Percentiles rank a stretch among this genome's conserved stretches.
phyloP scores from a whole-genome alignment of 768 basidiomycete genomes.

The Astraeus odoratus region DNA sequence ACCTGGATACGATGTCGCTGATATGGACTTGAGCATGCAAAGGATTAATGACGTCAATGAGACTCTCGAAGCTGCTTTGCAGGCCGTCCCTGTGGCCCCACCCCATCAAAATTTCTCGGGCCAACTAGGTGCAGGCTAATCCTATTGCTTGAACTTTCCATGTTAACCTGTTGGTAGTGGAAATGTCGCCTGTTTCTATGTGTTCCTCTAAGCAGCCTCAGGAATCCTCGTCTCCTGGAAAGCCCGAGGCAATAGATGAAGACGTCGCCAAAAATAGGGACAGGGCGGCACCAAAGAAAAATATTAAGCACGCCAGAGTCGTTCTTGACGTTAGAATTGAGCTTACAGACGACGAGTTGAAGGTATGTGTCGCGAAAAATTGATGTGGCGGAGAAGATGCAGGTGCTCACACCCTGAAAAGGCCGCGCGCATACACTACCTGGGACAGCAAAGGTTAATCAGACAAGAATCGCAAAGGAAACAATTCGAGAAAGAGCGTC shows the following conservation, averaged over 20 bases:
- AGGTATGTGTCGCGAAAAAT: slow-evolving; percentile 33
- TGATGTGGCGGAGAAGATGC: no score
- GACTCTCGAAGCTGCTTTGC: not conserved
- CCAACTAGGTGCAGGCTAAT: slow-evolving; percentile 6
- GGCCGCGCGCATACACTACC: slow-evolving; percentile 60
- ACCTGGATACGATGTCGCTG: slow-evolving; percentile 9
- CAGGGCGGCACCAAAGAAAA: slow-evolving; percentile 20
- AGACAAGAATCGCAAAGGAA: slow-evolving; percentile 46
- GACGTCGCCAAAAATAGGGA: not conserved
- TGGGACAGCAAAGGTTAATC: slow-evolving; percentile 51
- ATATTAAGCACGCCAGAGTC: slow-evolving; percentile 45
- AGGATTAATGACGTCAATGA: slow-evolving; percentile 1
- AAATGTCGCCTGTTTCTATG: not conserved
- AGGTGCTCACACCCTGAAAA: no score
- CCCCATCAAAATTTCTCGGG: not conserved
- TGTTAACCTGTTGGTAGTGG: not conserved
- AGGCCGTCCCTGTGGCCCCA: not conserved
- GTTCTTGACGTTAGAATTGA: slow-evolving; percentile 71
- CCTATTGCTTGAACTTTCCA: not conserved
- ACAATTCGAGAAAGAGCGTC: slow-evolving; percentile 48
- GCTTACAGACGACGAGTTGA: slow-evolving; percentile 76
- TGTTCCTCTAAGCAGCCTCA: not conserved
- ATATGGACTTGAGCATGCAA: slow-evolving; percentile 21
- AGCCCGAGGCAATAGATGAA: not conserved
- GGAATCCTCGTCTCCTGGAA: slow-evolving; percentile 2